Base-by-base conservation (phyloP, 805 yeast genomes). In the Kodamaea kakaduensis region DNA sequence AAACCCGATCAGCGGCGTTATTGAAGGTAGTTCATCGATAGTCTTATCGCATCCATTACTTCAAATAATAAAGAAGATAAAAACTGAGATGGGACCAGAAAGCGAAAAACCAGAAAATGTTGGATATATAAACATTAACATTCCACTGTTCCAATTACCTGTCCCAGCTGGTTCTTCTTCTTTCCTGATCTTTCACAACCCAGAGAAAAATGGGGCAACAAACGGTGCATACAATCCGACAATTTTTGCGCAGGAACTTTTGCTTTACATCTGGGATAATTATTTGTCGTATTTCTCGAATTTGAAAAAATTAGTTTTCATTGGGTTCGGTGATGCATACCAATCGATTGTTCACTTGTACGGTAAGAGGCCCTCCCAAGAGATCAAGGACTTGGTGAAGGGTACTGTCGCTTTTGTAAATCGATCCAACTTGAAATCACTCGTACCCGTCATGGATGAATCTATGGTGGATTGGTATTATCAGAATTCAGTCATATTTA, bases 291-390 rank as follows among this genome's bases (percentile, higher is more conserved):
- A 81, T 53, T 84, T 88, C 47, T 47, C 54, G 10, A 73, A 75
- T 35, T 76, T 84, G 28, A 65, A 76, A 29, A 84, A 84, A 45
- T 56, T 93, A 20, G 80, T 84, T 1, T 78, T 90, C 53, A 72
- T 89, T 24, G 97, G 97, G 6, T 74, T 83, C 45, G 98, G 98
- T 25, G 95, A 87, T 38, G 79, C 96, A 0, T 84, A 85, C 50
- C 81, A 85, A 28, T 86, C 96, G 2, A 73, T 89, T 30, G 89
- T 90, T 1, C 93, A 89, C 58, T 64, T 90, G 16, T 75, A 84
- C 37, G 96, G 96, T 4, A 95, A 90, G 53, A 71, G 97, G 39
- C 64, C 71, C 2, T 53, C 67, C 3, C 65, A 56, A 32, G 78
- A 76, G 26, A 75, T 78, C 23, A 69, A 75, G 40, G 71, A 66